Base-by-base conservation (phyloP, 768 basidiomycete genomes). In the Kwoniella dejecticola region DNA sequence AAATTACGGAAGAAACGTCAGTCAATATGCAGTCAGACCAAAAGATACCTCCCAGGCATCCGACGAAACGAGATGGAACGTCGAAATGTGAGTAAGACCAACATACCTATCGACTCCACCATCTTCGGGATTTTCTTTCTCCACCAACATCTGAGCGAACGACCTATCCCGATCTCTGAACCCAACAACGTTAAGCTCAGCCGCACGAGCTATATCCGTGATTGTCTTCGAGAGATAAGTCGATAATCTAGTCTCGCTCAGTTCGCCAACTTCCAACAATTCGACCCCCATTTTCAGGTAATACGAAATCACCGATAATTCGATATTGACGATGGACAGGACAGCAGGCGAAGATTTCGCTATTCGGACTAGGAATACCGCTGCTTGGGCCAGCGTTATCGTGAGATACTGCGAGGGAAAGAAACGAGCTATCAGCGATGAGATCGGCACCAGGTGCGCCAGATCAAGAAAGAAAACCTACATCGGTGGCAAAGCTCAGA, bases 181-280 rank as follows among this genome's bases (percentile, higher is more conserved):
- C 17, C 61, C 64, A 19, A 66, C 21, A 12, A 49, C 60, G n/a
- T 19, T 33, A 8, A 68, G 66, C 17, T 63, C 67, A 33, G 66
- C 69, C 2, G 69, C 69, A 19, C 64, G 26, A 24, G 60, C 48
- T 29, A 71, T 71, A 30, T 71, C 70, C 41, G 61, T 44, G 44
- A 71, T 71, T 0, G 67, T 71, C 48, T 71, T 71, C 6, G 70
- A 64, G n/a, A 71, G 57, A 56, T 68, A 71, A 3, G 67, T 71
- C 10, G 58, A 54, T 23, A 71, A 27, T 29, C 63, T 56, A 24
- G 67, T 71, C 47, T 71, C 67, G 23, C 71, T 66, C 52, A 71
- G 15, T 26, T 71, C 70, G 2, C 64, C 68, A 4, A 54, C 36
- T 53, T 67, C 64, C 11, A 71, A 56, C 11, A 71, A 46, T 24